A percentile compares a stretch with the other conserved stretches of the same genome.
Conservation (phyloP, 2,329 filamentous ascomycete genomes). For the Beauveria varroae region DNA sequence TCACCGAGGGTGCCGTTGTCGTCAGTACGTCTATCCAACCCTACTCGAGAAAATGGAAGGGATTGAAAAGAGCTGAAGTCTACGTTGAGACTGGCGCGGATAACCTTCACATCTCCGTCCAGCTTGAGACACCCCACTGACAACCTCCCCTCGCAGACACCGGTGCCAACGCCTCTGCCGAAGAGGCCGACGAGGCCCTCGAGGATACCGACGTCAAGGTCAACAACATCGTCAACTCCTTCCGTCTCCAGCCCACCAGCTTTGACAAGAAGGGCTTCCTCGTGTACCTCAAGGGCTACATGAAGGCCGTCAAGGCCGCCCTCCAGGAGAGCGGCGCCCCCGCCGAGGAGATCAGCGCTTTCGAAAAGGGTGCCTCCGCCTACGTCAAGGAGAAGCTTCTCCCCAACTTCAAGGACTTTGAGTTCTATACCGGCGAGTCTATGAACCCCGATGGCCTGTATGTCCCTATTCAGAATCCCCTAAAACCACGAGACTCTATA, state of each 20-base stretch:
- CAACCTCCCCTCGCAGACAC: constrained; percentile 49
- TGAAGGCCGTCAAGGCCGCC: constrained; percentile 76
- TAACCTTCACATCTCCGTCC: background rate
- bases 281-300: constrained; percentile 80
- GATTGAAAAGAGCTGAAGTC: too few relatives aligned
- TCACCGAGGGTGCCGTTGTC: constrained; percentile 66
- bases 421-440: constrained; percentile 86
- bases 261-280: constrained; percentile 90
- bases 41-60: background rate
- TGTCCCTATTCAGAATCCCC: constrained; percentile 27
- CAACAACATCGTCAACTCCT: constrained; percentile 89
- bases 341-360: constrained; percentile 63
- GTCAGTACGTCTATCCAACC: constrained; percentile 53
- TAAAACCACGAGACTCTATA: constrained; percentile 5
- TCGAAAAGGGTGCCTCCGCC: constrained; percentile 66
- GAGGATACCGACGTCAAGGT: constrained; percentile 68
- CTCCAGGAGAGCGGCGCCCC: constrained; percentile 56
- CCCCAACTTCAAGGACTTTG: constrained; percentile 88
- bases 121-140: constrained; percentile 10
- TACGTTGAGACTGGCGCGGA: background rate
- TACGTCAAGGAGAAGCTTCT: constrained; percentile 80
- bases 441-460: constrained; percentile 95
- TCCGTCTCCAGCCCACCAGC: constrained; percentile 70
- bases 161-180: constrained; percentile 94
- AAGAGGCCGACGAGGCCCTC: constrained; percentile 69